phyloP scores from a whole-genome alignment of 2,329 filamentous ascomycete species.

The Cladophialophora immunda region DNA sequence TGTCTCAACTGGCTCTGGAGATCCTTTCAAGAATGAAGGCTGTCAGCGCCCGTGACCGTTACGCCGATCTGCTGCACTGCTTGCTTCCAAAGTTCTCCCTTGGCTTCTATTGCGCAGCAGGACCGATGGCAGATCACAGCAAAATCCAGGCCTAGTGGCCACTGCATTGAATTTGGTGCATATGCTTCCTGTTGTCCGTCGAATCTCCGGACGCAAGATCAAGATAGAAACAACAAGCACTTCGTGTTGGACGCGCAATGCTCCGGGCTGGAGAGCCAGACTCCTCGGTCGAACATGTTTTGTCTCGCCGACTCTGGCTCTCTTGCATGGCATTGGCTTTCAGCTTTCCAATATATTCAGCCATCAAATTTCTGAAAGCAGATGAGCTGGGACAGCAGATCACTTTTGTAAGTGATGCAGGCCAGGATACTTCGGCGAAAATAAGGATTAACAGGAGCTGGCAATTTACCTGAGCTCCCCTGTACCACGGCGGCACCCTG shows the following conservation, averaged over 20 bases:
- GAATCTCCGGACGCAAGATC: not conserved
- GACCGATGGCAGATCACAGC: not conserved
- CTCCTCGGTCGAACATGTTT: slow-evolving; percentile 8
- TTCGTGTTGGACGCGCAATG: slow-evolving; percentile 1
- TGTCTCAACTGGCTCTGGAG: not conserved
- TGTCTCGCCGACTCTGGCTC: slow-evolving; percentile 16
- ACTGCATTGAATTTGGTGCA: not conserved
- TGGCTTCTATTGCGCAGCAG: not conserved
- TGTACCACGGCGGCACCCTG: slow-evolving; percentile 4
- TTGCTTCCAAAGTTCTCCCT: not conserved
- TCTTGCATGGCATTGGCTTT: not conserved
- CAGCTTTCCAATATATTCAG: slow-evolving; percentile 15
- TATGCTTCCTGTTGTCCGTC: not conserved
- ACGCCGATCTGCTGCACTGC: not conserved
- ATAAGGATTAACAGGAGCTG: slow-evolving; percentile 11
- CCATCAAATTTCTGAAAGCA: slow-evolving; percentile 21
- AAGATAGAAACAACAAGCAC: not conserved
- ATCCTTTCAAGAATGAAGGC: slow-evolving; percentile 1
- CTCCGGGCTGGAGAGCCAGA: not conserved
- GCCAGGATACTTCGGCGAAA: slow-evolving; percentile 1
- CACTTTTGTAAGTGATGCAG: not conserved
- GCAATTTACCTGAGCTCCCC: slow-evolving; percentile 19
- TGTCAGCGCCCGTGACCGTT: not conserved
- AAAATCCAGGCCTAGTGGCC: not conserved
- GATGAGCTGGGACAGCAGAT: slow-evolving; percentile 5